phyloP scores from a whole-genome alignment of 208 protist species.

The Wallacemonas sp. region DNA sequence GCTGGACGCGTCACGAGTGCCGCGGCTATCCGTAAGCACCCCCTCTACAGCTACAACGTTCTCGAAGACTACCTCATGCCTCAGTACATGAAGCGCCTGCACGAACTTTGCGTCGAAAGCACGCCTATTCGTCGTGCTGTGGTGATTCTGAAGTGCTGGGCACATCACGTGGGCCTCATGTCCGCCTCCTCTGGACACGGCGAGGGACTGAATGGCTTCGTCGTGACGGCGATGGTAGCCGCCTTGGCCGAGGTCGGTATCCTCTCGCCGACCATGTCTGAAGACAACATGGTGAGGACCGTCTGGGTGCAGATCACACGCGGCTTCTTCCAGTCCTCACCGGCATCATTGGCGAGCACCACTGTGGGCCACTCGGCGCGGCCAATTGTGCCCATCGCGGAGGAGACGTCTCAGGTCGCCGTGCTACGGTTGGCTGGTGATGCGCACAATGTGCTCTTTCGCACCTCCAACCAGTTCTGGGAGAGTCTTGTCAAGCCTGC shows the following conservation, averaged over 20 bases:
- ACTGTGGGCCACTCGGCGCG: neutral
- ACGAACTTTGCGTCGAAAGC: conserved; percentile 64
- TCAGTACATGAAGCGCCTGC: conserved; percentile 67
- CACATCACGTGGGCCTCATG: conserved; percentile 75
- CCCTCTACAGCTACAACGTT: conserved; percentile 79
- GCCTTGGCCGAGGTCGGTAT: conserved; percentile 73
- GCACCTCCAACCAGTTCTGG: conserved; percentile 66
- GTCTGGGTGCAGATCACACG: conserved; percentile 76
- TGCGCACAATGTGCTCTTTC: conserved; percentile 79
- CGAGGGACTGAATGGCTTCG: conserved; percentile 78
- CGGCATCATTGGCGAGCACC: neutral
- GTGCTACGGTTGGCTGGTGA: conserved; percentile 71
- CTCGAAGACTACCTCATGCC: conserved; percentile 84
- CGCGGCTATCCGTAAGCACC: conserved; percentile 63
- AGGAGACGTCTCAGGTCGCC: conserved; percentile 55
- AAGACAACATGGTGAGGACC: conserved; percentile 73
- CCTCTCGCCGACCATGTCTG: conserved; percentile 62
- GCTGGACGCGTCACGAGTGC: conserved; percentile 55
- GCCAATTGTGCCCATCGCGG: conserved; percentile 27
- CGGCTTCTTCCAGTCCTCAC: conserved; percentile 47
- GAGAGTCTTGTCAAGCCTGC: conserved; percentile 51
- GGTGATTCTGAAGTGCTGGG: conserved; percentile 87
- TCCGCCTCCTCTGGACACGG: conserved; percentile 58
- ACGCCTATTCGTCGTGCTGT: conserved; percentile 58
- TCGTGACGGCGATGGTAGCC: conserved; percentile 69